phyloP scores from a whole-genome alignment of 257 asterid species.

The Avicennia marina region DNA sequence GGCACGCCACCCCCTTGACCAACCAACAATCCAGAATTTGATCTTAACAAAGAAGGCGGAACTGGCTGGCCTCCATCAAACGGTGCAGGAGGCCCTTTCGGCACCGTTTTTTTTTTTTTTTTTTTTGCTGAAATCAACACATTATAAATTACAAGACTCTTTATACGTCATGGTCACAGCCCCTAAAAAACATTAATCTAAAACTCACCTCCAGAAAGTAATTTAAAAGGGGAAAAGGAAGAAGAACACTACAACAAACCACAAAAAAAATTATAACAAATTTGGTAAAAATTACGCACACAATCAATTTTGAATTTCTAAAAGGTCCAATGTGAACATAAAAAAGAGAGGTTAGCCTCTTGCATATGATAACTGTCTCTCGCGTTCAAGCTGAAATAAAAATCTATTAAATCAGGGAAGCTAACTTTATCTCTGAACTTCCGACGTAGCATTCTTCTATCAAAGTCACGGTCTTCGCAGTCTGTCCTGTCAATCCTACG shows the following conservation, averaged over 20 bases:
- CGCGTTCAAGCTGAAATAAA: constrained; percentile 14
- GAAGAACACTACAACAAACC: constrained; percentile 13
- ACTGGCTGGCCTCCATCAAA: constrained; percentile 65
- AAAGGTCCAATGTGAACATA: constrained; percentile 20
- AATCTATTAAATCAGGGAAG: constrained; percentile 19
- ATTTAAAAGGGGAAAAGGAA: no score
- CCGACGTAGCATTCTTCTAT: constrained; percentile 16
- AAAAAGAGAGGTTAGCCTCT: constrained; percentile 16
- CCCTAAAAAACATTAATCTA: constrained; percentile 15
- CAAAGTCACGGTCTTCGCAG: constrained; percentile 17
- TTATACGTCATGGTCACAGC: not conserved
- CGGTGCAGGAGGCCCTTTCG: constrained; percentile 79
- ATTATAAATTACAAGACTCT: not conserved
- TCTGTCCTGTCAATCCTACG: constrained; percentile 30
- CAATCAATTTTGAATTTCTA: constrained; percentile 15
- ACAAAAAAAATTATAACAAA: not conserved
- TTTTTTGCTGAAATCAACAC: constrained; percentile 17
- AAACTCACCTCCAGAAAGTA: constrained; percentile 12
- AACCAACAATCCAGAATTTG: constrained; percentile 68
- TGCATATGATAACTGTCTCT: constrained; percentile 8
- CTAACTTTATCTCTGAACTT: constrained; percentile 20
- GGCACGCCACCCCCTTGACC: constrained; percentile 78
- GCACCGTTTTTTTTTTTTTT: constrained; percentile 53
- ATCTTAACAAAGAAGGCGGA: constrained; percentile 62
- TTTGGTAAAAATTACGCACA: not conserved